Percentiles rank a stretch among this genome's conserved stretches.
Evolutionary conservation across 257 asterid species (phyloP).

Genomic region (Marsdenia floribunda): DNA sequence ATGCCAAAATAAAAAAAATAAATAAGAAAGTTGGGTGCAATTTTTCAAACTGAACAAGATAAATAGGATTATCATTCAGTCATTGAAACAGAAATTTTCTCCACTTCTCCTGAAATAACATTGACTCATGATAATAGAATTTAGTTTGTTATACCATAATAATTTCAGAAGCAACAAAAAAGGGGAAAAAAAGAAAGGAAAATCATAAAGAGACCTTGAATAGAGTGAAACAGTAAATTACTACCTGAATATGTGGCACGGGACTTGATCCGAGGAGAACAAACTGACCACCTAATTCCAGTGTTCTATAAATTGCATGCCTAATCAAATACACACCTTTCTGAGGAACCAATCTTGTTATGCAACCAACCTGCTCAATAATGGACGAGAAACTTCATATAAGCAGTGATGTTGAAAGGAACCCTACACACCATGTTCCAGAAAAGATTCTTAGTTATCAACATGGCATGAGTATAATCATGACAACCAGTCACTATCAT

Average conservation of each 20-base stretch:
- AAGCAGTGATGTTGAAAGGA: neutral
- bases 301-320: conserved; percentile 79
- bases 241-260: conserved; percentile 80
- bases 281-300: conserved; percentile 94
- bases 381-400: conserved; percentile 1
- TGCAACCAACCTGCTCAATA: conserved; percentile 75
- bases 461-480: neutral
- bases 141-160: neutral
- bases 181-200: neutral
- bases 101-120: neutral
- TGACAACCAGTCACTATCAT: neutral
- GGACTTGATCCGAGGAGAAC: conserved; percentile 99
- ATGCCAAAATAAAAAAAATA: neutral
- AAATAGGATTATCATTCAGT: neutral
- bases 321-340: conserved; percentile 96
- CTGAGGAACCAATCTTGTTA: conserved; percentile 96
- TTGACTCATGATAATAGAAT: neutral
- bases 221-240: conserved; percentile 17
- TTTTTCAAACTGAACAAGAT: neutral
- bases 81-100: neutral
- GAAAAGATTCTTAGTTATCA: neutral
- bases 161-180: no score
- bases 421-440: neutral
- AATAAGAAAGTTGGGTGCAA: neutral
- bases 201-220: neutral